phyloP scores from a whole-genome alignment of 2,329 filamentous ascomycete genomes.

The Paecilomyces sp. region DNA sequence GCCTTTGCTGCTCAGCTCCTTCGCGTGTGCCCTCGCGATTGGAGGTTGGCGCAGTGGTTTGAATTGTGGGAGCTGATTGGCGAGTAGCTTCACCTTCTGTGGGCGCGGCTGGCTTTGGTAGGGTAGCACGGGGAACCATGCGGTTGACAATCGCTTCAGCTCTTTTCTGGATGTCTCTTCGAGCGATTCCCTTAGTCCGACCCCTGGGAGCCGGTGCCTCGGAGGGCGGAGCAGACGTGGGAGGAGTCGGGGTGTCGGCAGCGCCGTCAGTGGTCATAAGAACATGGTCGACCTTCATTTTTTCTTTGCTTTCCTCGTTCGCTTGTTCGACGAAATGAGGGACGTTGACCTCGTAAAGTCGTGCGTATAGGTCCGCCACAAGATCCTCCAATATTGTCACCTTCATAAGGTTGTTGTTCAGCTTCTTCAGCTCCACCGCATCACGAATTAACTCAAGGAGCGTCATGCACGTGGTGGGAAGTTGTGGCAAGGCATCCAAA shows the following conservation, averaged over 20 bases:
- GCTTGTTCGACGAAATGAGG: constrained; percentile 32
- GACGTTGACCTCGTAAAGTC: constrained; percentile 36
- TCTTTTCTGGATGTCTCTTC: constrained; percentile 51
- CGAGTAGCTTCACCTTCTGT: constrained; percentile 19
- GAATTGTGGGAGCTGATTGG: constrained; percentile 9
- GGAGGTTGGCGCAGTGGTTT: constrained; percentile 9
- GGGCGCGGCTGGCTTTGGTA: constrained; percentile 15
- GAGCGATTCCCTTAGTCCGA: constrained; percentile 52
- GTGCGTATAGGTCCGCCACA: constrained; percentile 82
- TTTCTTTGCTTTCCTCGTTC: constrained; percentile 39
- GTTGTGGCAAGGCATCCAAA: constrained; percentile 53
- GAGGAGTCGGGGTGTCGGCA: constrained; percentile 21
- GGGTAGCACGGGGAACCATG: constrained; percentile 21
- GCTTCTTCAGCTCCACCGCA: constrained; percentile 62
- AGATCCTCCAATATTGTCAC: constrained; percentile 80
- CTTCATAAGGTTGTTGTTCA: constrained; percentile 86
- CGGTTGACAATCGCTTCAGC: constrained; percentile 50
- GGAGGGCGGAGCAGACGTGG: constrained; percentile 22
- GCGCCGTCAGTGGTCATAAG: constrained; percentile 31
- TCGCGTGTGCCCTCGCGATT: constrained; percentile 5
- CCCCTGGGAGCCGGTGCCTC: constrained; percentile 28
- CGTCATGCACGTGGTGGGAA: constrained; percentile 37
- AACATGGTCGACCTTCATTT: constrained; percentile 41
- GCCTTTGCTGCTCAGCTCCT: constrained; percentile 21
- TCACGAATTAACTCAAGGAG: constrained; percentile 59